A percentile compares a stretch with the other conserved stretches of the same genome.
These are phyloP conservation scores for Oropetium thomaeum DNA, from an alignment of 176 grass and related monocot species.

Conservation along the genomic window DNA sequence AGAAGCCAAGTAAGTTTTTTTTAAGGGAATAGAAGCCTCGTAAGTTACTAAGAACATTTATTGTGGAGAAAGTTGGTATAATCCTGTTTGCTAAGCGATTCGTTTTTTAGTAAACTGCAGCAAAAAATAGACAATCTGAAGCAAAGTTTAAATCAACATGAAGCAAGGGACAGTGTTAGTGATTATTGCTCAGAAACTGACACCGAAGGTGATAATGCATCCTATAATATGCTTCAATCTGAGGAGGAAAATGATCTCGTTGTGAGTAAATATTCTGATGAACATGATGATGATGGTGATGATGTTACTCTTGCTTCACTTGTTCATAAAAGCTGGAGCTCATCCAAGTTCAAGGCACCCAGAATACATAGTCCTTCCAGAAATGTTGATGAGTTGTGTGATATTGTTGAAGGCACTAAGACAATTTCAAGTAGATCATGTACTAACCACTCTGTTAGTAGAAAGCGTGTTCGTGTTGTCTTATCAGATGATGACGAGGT, in stretches of 20 bases:
- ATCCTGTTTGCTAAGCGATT: slow-evolving; percentile 4
- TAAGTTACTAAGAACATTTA: slow-evolving; percentile 32
- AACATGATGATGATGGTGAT: slow-evolving; percentile 39
- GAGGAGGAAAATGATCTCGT: slow-evolving; percentile 25
- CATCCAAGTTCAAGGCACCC: slow-evolving; percentile 42
- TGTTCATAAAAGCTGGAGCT: slow-evolving; percentile 47
- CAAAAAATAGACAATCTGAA: slow-evolving; percentile 65
- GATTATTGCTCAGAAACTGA: slow-evolving; percentile 92
- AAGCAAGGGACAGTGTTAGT: slow-evolving; percentile 34
- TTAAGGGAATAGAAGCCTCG: slow-evolving; percentile 86
- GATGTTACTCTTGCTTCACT: slow-evolving; percentile 62
- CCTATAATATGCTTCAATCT: slow-evolving; percentile 35
- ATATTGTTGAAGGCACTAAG: slow-evolving; percentile 26
- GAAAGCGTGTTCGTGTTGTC: slow-evolving; percentile 76
- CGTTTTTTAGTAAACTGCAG: slow-evolving; percentile 58
- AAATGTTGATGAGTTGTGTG: slow-evolving; percentile 32
- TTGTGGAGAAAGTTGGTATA: neutral
- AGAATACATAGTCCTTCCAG: slow-evolving; percentile 33
- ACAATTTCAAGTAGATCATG: slow-evolving; percentile 40
- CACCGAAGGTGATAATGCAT: slow-evolving; percentile 56
- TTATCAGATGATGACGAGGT: slow-evolving; percentile 95
- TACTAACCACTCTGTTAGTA: slow-evolving; percentile 48
- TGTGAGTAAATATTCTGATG: slow-evolving; percentile 39
- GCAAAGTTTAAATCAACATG: slow-evolving; percentile 52
- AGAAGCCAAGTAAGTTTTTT: slow-evolving; percentile 87